Conservation (phyloP, 345 rosid genomes). For the Citrus sp. region DNA sequence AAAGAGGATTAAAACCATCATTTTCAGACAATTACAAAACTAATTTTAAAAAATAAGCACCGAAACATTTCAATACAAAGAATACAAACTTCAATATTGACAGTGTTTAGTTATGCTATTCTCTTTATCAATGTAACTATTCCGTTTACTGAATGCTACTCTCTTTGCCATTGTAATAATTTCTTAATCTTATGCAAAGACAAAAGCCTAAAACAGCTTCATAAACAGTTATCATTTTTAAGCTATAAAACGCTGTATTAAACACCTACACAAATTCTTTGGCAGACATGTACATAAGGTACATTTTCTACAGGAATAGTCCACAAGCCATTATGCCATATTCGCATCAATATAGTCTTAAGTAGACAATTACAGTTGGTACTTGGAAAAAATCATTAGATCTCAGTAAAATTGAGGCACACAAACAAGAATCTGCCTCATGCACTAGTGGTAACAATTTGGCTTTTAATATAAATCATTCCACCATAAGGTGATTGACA, state of each 20-base stretch:
- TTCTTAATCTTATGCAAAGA: not conserved
- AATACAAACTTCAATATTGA: not conserved
- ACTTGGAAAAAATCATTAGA: too few relatives aligned
- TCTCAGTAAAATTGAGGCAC: not conserved
- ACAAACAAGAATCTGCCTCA: not conserved
- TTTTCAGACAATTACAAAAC: not conserved
- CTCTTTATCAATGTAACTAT: not conserved
- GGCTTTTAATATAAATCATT: not conserved
- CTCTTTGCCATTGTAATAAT: not conserved
- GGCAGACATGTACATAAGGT: not conserved
- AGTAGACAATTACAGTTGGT: not conserved
- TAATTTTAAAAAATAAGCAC: not conserved
- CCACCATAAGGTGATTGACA: not conserved
- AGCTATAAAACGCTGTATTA: not conserved
- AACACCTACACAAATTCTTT: not conserved
- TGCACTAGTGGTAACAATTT: not conserved
- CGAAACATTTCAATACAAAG: not conserved
- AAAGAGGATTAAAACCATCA: not conserved
- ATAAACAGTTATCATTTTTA: not conserved
- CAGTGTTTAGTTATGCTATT: not conserved
- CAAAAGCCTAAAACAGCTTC: not conserved
- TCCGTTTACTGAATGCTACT: not conserved
- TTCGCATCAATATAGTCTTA: not conserved
- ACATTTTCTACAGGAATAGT: not conserved
- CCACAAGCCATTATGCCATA: not conserved